Evolutionary conservation across 208 protist genomes (phyloP).

Genomic region (Leishmania gerbilli): DNA sequence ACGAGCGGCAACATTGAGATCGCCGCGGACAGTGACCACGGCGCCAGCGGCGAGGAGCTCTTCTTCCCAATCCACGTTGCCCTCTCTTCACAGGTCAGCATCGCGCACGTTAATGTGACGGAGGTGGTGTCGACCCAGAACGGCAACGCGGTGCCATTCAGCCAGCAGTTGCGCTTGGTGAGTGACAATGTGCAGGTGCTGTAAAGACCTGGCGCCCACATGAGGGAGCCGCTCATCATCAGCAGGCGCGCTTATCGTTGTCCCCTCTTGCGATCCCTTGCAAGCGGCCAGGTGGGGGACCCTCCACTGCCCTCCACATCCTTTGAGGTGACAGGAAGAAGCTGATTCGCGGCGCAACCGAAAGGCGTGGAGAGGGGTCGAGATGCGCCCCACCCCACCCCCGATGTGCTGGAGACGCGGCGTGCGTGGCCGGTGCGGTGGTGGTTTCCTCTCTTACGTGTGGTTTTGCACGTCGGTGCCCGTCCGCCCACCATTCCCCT

Average conservation of each 20-base stretch:
- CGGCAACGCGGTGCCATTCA: slow-evolving; percentile 62
- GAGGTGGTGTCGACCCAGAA: slow-evolving; percentile 66
- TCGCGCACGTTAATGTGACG: slow-evolving; percentile 57
- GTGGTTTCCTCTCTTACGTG: neutral
- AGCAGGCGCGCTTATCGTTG: neutral
- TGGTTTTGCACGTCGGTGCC: neutral
- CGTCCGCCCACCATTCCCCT: neutral
- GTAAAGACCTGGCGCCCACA: slow-evolving; percentile 14
- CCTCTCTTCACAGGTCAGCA: slow-evolving; percentile 42
- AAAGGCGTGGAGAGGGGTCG: neutral
- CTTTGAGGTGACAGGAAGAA: neutral
- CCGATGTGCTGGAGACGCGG: neutral
- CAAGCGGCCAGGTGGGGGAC: neutral
- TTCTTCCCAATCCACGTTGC: slow-evolving; percentile 82
- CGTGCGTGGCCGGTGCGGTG: neutral
- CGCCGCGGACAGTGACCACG: slow-evolving; percentile 28
- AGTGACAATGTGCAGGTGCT: slow-evolving; percentile 58
- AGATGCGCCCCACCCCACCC: neutral
- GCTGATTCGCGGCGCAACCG: neutral
- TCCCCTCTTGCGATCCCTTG: slow-evolving; percentile 9
- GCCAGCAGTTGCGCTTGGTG: slow-evolving; percentile 49
- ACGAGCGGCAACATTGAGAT: slow-evolving; percentile 76
- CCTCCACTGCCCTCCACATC: neutral
- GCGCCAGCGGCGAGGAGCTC: slow-evolving; percentile 33
- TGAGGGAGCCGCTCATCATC: neutral